Evolutionary conservation across 1,139 yeast genomes (phyloP), one percentile per base, ranked within the genome.

Genomic region (Kodamaea plutei): DNA sequence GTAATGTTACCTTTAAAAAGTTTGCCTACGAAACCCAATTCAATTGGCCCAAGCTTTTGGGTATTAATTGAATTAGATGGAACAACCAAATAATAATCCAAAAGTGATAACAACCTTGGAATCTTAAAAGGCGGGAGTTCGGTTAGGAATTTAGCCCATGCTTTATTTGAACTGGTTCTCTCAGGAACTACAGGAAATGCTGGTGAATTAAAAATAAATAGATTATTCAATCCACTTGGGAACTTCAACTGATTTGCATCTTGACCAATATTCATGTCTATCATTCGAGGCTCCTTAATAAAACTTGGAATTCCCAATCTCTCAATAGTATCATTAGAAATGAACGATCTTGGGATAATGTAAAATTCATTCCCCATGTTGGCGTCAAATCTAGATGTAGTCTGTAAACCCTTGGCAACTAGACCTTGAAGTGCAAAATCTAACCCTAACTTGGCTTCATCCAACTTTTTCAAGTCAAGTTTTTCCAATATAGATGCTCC

Each of bases 201-300:
- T 2, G 53, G 44, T 3, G 64, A 52, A 39, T 64, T 63, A 45
- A 60, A 62, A 3, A 64, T 30, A 30, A 64, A 64, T 23, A 59
- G 42, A 8, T 52, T 60, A n/a, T 47, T 52, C n/a, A 54, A 45
- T 10, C 48, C 51, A 23, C 46, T 47, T 2, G 71, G 70, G 9
- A 56, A 28, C 10, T n/a, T n/a, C n/a, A n/a, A n/a, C n/a, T n/a
- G n/a, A n/a, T n/a, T n/a, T 48, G 23, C 8, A 52, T 18, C 10
- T 18, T 18, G 20, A 18, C n/a, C n/a, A 38, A 6, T 43, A 26
- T 12, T 34, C 26, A 8, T 25, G 30, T 4, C 20, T 18, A 9
- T 16, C 9, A 12, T 8, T 15, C 6, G 20, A 18, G 8, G 20
- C n/a, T n/a, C 6, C 10, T 18, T 18, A 10, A 18, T 8, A 10